Percentiles rank a stretch among this genome's conserved stretches.
Conservation (phyloP, 2,329 filamentous ascomycete genomes). For the Ilyonectria mors-panacis region DNA sequence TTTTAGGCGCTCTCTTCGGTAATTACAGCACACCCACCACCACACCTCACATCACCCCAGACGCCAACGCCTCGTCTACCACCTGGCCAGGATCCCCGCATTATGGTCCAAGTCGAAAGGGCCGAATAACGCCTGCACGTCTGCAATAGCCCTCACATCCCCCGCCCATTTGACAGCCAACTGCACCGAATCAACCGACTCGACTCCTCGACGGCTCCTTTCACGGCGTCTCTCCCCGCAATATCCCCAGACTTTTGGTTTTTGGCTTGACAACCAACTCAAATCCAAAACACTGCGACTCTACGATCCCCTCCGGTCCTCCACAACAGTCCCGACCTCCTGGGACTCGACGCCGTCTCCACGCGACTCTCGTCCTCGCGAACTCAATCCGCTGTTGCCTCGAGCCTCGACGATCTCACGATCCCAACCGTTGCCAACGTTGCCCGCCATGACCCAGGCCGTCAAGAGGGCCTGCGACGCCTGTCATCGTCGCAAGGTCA, state of each 20-base stretch:
- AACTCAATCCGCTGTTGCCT: slow-evolving; percentile 34
- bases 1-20: background rate
- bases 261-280: slow-evolving; percentile 33
- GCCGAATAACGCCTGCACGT: slow-evolving; percentile 56
- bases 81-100: slow-evolving; percentile 48
- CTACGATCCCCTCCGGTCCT: slow-evolving; percentile 12
- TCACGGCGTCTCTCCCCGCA: slow-evolving; percentile 47
- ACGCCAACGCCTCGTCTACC: slow-evolving; percentile 25
- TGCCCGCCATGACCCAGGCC: slow-evolving; percentile 59
- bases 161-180: slow-evolving; percentile 40
- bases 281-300: slow-evolving; percentile 31
- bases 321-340: slow-evolving; percentile 7
- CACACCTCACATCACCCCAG: slow-evolving; percentile 23
- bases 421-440: slow-evolving; percentile 23
- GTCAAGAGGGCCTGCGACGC: slow-evolving; percentile 79
- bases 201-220: slow-evolving; percentile 42
- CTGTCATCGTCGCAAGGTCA: slow-evolving; percentile 82
- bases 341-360: slow-evolving; percentile 21
- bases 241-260: slow-evolving; percentile 49
- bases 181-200: slow-evolving; percentile 43
- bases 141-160: slow-evolving; percentile 42
- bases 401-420: slow-evolving; percentile 24
- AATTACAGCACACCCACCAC: slow-evolving; percentile 6
- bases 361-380: slow-evolving; percentile 10
- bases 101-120: slow-evolving; percentile 54